phyloP scores from a whole-genome alignment of 768 basidiomycete species.

The Neoboletus subvelutipes region DNA sequence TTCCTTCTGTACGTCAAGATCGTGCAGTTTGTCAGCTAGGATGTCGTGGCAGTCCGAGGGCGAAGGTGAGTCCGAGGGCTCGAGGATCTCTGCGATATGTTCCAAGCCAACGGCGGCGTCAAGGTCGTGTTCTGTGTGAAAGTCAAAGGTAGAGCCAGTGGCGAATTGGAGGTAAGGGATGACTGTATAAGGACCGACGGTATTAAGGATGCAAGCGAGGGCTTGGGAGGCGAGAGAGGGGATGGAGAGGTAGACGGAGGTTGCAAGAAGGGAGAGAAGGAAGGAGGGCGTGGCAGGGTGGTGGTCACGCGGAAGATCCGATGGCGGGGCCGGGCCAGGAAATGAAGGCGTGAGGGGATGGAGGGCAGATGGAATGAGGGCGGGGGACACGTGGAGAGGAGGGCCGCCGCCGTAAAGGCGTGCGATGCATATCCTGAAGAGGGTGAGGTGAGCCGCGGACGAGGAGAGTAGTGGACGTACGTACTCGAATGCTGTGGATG shows the following conservation, averaged over 20 bases:
- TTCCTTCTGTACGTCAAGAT: conserved; percentile 37
- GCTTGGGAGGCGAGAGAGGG: conserved; percentile 74
- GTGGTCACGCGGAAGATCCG: conserved; percentile 45
- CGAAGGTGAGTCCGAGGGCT: conserved; percentile 31
- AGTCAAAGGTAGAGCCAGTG: conserved; percentile 62
- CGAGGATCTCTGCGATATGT: conserved; percentile 52
- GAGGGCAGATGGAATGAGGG: conserved; percentile 59
- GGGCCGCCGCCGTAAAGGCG: conserved; percentile 88
- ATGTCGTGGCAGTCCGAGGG: conserved; percentile 19
- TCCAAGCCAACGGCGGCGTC: conserved; percentile 73
- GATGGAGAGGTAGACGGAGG: conserved; percentile 82
- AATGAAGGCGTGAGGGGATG: conserved; percentile 75
- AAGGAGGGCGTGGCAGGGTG: conserved; percentile 81
- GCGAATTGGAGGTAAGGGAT: conserved; percentile 80
- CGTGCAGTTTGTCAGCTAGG: conserved; percentile 31
- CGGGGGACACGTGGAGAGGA: conserved; percentile 61
- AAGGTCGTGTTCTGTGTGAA: conserved; percentile 41
- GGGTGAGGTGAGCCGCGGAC: conserved; percentile 19
- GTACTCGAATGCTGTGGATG: conserved; percentile 78
- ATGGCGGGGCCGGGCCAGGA: conserved; percentile 30
- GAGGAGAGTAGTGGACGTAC: conserved; percentile 30
- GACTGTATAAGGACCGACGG: conserved; percentile 78
- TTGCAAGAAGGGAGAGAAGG: conserved; percentile 83
- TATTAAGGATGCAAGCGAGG: conserved; percentile 64
- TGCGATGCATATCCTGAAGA: conserved; percentile 73